A percentile compares a stretch with the other conserved stretches of the same genome.
These are phyloP conservation scores for Atkinsonella hypoxylon DNA, from an alignment of 2,329 filamentous ascomycete genomes.

Conservation along the genomic window DNA sequence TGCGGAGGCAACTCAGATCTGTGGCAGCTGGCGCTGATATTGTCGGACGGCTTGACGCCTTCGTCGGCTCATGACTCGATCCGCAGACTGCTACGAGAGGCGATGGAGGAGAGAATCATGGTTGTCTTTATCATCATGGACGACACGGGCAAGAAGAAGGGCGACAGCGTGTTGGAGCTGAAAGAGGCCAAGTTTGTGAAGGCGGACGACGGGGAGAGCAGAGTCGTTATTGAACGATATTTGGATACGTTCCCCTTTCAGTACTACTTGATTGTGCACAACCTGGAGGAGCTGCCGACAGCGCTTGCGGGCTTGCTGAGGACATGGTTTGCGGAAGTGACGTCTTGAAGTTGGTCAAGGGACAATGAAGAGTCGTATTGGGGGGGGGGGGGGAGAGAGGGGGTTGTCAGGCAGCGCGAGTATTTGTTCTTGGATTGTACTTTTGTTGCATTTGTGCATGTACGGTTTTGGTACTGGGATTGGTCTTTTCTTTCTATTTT, in stretches of 20 bases:
- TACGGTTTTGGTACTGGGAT: no score
- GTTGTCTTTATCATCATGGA: constrained; percentile 97
- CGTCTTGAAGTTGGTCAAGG: constrained; percentile 20
- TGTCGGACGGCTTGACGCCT: constrained; percentile 89
- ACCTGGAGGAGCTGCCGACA: constrained; percentile 80
- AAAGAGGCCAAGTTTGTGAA: constrained; percentile 75
- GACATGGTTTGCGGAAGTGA: constrained; percentile 83
- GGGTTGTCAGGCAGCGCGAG: no score
- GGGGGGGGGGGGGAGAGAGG: no score
- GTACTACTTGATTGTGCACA: constrained; percentile 90
- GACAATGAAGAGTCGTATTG: no score
- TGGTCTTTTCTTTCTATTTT: constrained; percentile 1
- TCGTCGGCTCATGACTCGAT: constrained; percentile 70
- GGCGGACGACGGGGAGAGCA: constrained; percentile 45
- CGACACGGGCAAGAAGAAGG: constrained; percentile 34
- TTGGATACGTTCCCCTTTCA: constrained; percentile 93
- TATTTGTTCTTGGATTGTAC: no score
- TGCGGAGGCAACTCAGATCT: constrained; percentile 52
- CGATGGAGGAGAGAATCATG: constrained; percentile 91
- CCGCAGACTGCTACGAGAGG: constrained; percentile 69
- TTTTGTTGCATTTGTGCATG: no score
- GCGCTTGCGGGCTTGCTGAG: constrained; percentile 80
- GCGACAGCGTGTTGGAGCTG: constrained; percentile 70
- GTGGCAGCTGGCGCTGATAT: constrained; percentile 89
- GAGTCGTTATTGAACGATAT: constrained; percentile 78